A percentile compares a stretch with the other conserved stretches of the same genome.
These are phyloP conservation scores for Scalesia atractyloides DNA, from an alignment of 129 eudicot species.

Conservation along the genomic window DNA sequence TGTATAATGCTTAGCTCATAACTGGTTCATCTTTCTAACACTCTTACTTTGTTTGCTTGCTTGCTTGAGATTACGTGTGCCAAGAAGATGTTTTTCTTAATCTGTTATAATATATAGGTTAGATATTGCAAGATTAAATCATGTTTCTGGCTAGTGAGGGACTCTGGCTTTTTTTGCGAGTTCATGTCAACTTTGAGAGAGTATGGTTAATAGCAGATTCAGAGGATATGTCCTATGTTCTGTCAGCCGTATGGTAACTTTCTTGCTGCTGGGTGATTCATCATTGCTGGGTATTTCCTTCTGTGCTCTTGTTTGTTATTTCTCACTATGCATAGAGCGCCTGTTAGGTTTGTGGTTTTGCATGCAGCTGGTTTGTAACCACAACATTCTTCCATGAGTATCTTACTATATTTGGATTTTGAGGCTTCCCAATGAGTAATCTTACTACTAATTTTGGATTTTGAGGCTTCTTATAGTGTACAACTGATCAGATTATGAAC, in stretches of 20 bases:
- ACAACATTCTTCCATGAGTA: not conserved
- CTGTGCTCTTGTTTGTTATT: not conserved
- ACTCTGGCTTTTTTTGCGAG: not conserved
- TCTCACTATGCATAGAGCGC: not conserved
- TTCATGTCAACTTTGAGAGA: not conserved
- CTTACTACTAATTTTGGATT: not conserved
- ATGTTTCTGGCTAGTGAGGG: not conserved
- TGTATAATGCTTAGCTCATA: not conserved
- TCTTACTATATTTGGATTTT: not conserved
- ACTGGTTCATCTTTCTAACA: not conserved
- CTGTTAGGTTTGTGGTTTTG: not conserved
- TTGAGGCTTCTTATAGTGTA: no score
- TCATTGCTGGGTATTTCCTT: not conserved
- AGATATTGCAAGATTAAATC: not conserved
- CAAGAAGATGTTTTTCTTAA: not conserved
- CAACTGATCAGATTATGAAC: no score
- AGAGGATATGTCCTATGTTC: not conserved
- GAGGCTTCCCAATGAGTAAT: not conserved
- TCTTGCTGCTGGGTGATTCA: not conserved
- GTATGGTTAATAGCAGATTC: not conserved
- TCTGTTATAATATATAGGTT: not conserved
- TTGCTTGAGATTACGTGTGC: not conserved
- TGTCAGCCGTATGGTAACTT: not conserved
- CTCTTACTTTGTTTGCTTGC: not conserved
- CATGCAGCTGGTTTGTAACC: not conserved